Base-by-base conservation (phyloP, 163 green algal species). In the Chlorella variabilis region DNA sequence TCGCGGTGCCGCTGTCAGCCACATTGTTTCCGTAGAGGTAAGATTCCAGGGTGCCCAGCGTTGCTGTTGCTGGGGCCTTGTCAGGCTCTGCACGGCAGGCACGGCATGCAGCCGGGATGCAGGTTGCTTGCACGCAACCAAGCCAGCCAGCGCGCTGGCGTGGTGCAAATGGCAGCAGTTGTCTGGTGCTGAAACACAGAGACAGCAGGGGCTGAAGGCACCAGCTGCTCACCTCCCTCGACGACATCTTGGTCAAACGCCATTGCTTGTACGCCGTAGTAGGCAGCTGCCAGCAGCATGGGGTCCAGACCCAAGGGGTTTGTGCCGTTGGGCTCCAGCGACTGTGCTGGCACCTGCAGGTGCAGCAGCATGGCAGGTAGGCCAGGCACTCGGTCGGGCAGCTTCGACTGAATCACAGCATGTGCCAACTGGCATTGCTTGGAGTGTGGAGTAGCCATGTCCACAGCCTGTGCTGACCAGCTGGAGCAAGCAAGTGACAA, bases 1-100 rank as follows among this genome's bases (percentile, higher is more conserved):
- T 59, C 13, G 56, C 33, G 18, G 54, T 80, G 73, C 73, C 73
- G 20, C 36, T 61, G n/a, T 80, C 73, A 25, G 70, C 73, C 15
- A 80, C 38, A 18, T 80, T 80, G 73, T 80, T 80, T n/a, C 73
- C 73, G 18, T 80, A 80, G 25, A 80, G 54, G 18, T 80, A 80
- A 4, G 56, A 71, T 39, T 80, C 73, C 38, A 80, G 38, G 56
- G 51, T 51, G 27, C 73, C 73, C 15, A 41, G 29, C 25, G 56
- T 56, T 8, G 73, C 73, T 2, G 73, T 70, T 54, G 56, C 73
- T 2, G 56, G 73, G 23, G 41, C 73, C 38, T 41, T 29, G 45
- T 4, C 20, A 4, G 71, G 56, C 23, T 78, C 71, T 67, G 54
- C 70, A 1, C 29, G 27, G 34, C 65, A 25, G 42, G 25, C 39